Conservation (phyloP, 352 stramenopile genomes). For the Phytophthora melonis region DNA sequence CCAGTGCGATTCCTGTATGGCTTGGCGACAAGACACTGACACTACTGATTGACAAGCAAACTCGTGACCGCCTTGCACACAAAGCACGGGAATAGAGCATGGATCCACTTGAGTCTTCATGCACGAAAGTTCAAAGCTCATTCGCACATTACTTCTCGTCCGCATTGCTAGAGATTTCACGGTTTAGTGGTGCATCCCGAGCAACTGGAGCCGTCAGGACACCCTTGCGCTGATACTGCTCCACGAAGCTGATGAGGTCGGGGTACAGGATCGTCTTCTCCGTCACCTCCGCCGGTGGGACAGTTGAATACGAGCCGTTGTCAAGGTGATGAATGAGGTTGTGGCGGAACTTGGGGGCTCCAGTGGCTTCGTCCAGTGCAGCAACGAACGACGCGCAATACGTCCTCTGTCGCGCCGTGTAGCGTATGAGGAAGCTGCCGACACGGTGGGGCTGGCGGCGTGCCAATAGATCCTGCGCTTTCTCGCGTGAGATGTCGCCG, state of each 20-base stretch:
- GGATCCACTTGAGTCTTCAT: neutral
- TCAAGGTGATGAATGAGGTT: slow-evolving; percentile 80
- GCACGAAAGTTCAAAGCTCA: neutral
- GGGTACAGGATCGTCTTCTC: slow-evolving; percentile 62
- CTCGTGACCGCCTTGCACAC: slow-evolving; percentile 53
- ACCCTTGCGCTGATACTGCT: slow-evolving; percentile 77
- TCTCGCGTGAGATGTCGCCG: slow-evolving; percentile 70
- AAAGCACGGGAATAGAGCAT: slow-evolving; percentile 19
- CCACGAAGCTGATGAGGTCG: slow-evolving; percentile 82
- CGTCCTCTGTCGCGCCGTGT: slow-evolving; percentile 63
- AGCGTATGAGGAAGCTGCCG: slow-evolving; percentile 82
- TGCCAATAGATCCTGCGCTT: slow-evolving; percentile 55
- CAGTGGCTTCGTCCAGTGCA: slow-evolving; percentile 44
- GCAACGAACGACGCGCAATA: slow-evolving; percentile 83
- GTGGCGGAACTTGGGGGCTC: slow-evolving; percentile 59
- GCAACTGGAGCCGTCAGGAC: slow-evolving; percentile 62
- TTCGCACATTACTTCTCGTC: slow-evolving; percentile 8
- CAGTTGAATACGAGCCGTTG: slow-evolving; percentile 69
- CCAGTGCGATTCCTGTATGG: slow-evolving; percentile 62
- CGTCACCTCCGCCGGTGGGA: slow-evolving; percentile 61
- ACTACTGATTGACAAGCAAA: slow-evolving; percentile 62
- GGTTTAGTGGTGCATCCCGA: slow-evolving; percentile 57
- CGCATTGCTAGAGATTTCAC: slow-evolving; percentile 57
- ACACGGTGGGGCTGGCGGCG: slow-evolving; percentile 34
- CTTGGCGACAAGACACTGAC: slow-evolving; percentile 63